These are phyloP conservation scores for Helianthus tuberosus DNA, from an alignment of 129 eudicot genomes.

Conservation along the genomic window DNA sequence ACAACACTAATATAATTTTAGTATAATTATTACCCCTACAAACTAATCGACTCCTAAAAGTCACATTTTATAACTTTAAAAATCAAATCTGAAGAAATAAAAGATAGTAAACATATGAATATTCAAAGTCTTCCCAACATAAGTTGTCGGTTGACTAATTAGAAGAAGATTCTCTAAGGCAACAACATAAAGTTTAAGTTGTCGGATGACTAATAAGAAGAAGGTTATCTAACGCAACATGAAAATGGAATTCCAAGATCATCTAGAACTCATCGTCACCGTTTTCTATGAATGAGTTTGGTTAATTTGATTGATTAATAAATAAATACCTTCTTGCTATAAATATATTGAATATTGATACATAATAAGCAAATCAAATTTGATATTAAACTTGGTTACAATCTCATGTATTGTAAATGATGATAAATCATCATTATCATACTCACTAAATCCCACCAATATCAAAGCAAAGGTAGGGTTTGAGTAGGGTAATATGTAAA, in stretches of 20 bases:
- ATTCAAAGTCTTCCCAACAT: conserved; percentile 8
- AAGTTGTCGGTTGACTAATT: conserved; percentile 9
- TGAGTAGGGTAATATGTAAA: no score
- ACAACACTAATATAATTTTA: no score
- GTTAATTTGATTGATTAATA: background rate
- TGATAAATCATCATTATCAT: no score
- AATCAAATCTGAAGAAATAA: background rate
- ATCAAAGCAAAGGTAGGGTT: no score
- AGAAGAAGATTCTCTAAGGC: background rate
- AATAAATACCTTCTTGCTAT: background rate
- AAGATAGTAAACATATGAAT: background rate
- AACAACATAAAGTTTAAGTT: conserved; percentile 1
- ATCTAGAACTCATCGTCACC: background rate
- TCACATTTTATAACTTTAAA: no score
- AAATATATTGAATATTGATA: background rate
- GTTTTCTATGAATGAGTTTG: background rate
- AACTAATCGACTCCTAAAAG: no score
- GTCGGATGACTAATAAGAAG: background rate
- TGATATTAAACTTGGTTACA: no score
- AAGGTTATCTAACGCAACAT: background rate
- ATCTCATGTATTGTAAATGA: no score
- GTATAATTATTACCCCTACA: no score
- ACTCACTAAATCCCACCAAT: no score
- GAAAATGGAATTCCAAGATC: conserved; percentile 3
- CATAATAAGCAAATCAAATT: background rate